phyloP scores from a whole-genome alignment of 306 rosid species.

The Casuarina cunninghamiana region DNA sequence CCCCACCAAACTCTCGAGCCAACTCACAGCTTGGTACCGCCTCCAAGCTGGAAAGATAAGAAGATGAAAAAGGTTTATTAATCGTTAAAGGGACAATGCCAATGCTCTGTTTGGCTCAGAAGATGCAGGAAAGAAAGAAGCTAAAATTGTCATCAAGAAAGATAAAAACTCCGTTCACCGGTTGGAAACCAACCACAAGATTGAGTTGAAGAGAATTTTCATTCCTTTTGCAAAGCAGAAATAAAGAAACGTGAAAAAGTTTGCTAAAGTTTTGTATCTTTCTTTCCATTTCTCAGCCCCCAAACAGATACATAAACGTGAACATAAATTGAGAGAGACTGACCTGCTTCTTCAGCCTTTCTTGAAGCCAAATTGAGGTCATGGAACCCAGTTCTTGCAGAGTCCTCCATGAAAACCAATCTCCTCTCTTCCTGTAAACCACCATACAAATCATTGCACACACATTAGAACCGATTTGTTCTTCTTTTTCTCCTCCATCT shows the following conservation, averaged over 20 bases:
- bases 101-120: background rate
- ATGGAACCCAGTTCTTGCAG: conserved; percentile 48
- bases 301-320: conserved; percentile 14
- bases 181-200: background rate
- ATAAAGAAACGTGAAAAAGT: background rate
- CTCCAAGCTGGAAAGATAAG: conserved; percentile 66
- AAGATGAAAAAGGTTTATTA: background rate
- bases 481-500: background rate
- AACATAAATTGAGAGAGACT: conserved; percentile 16
- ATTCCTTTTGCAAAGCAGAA: background rate
- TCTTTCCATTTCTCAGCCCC: background rate
- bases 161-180: background rate
- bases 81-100: background rate
- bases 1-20: conserved; percentile 83
- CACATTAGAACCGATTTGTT: background rate
- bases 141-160: background rate
- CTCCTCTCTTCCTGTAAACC: conserved; percentile 20
- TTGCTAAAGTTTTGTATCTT: background rate
- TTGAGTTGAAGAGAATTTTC: background rate
- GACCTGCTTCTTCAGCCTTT: conserved; percentile 94
- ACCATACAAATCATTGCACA: conserved; percentile 7
- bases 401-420: conserved; percentile 49
- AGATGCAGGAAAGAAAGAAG: background rate
- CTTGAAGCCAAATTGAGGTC: conserved; percentile 82
- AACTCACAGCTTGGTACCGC: conserved; percentile 76